Conservation (phyloP, 768 basidiomycete genomes). For the Kondoa subrosea region DNA sequence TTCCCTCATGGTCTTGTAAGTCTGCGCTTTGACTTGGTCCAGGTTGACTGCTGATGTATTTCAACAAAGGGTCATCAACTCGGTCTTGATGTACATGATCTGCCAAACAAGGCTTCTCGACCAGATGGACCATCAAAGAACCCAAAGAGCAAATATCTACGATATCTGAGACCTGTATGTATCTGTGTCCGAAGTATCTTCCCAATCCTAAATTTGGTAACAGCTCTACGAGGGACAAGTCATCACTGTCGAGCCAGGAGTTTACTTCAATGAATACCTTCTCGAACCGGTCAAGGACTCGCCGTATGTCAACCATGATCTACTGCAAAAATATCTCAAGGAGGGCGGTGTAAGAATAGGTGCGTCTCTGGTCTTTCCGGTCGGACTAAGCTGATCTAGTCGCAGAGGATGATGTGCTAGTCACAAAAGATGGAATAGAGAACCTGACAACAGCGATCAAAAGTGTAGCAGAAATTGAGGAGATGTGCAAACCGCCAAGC, state of each 20-base stretch:
- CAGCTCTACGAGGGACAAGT: conserved; percentile 66
- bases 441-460: conserved; percentile 74
- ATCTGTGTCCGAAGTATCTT: conserved; percentile 3
- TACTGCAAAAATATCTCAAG: conserved; percentile 54
- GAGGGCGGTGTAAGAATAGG: conserved; percentile 15
- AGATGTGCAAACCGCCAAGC: conserved; percentile 32
- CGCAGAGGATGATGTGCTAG: conserved; percentile 32
- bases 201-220: conserved; percentile 29
- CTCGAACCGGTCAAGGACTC: conserved; percentile 50
- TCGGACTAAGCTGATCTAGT: background rate
- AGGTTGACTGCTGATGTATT: background rate
- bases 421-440: conserved; percentile 56
- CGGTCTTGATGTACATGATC: conserved; percentile 89
- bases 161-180: conserved; percentile 40
- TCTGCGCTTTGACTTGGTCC: background rate
- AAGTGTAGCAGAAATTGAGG: conserved; percentile 67
- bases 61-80: conserved; percentile 34
- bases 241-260: conserved; percentile 35
- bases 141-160: conserved; percentile 56
- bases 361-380: background rate
- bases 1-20: conserved; percentile 66
- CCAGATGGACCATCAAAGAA: conserved; percentile 23
- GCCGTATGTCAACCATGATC: conserved; percentile 50
- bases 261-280: conserved; percentile 27
- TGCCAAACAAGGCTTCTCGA: conserved; percentile 37